Conservation (phyloP, 2,329 filamentous ascomycete species). For the Nigrospora oryzae region DNA sequence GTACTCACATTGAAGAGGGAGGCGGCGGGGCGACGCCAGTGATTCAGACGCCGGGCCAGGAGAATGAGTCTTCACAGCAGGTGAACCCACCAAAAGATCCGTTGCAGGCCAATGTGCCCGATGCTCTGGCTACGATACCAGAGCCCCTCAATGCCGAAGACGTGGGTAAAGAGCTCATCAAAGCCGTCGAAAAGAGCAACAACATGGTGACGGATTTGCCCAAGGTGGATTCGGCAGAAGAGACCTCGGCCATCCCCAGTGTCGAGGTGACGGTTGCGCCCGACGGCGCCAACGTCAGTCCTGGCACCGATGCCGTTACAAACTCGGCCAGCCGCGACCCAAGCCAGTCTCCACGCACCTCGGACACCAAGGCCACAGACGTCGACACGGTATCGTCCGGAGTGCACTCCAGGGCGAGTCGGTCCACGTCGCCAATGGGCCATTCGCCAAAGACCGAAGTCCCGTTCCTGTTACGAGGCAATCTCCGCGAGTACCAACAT, state of each 20-base stretch:
- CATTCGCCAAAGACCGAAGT: constrained; percentile 57
- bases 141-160: constrained; percentile 10
- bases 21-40: not conserved
- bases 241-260: constrained; percentile 9
- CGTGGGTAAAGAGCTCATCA: constrained; percentile 13
- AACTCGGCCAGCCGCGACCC: constrained; percentile 32
- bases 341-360: constrained; percentile 38
- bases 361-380: constrained; percentile 44
- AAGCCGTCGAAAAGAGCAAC: constrained; percentile 12
- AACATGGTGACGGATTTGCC: constrained; percentile 2
- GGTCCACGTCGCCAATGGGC: constrained; percentile 25
- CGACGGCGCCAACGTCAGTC: constrained; percentile 23
- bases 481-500: constrained; percentile 90
- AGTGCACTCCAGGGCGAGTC: constrained; percentile 23
- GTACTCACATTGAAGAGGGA: not conserved
- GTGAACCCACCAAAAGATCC: constrained; percentile 8
- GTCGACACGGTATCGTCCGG: constrained; percentile 31
- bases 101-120: constrained; percentile 8
- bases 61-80: not conserved
- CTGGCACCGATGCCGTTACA: constrained; percentile 34
- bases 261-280: constrained; percentile 14
- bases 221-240: not conserved
- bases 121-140: constrained; percentile 8
- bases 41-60: not conserved
- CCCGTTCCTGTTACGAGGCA: constrained; percentile 78